Conservation (phyloP, 805 yeast genomes). For the Saturnispora sekii region DNA sequence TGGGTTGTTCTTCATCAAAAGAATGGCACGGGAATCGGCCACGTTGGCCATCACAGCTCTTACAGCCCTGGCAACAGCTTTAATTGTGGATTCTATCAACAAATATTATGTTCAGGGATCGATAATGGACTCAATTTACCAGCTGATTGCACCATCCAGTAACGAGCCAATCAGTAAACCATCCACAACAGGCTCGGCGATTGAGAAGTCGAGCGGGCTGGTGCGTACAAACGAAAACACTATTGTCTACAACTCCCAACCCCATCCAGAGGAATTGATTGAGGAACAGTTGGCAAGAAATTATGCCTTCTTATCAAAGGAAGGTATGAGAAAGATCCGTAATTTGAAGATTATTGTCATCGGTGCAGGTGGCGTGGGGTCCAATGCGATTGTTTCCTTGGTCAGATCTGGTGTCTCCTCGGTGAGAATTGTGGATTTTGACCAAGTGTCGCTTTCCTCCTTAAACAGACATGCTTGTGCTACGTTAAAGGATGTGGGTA, state of each 20-base stretch:
- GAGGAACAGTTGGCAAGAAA: slow-evolving; percentile 91
- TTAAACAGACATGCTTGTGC: slow-evolving; percentile 95
- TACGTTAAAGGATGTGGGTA: slow-evolving; percentile 83
- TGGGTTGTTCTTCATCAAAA: not conserved
- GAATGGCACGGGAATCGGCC: not conserved
- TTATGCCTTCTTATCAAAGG: slow-evolving; percentile 82
- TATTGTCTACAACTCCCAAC: slow-evolving; percentile 6
- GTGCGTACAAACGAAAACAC: slow-evolving; percentile 11
- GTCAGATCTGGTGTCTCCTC: slow-evolving; percentile 83
- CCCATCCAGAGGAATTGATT: slow-evolving; percentile 56
- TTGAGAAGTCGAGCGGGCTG: not conserved
- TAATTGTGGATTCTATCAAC: slow-evolving; percentile 3
- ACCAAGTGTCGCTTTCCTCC: slow-evolving; percentile 88
- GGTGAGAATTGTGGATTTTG: slow-evolving; percentile 81
- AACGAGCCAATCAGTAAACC: not conserved
- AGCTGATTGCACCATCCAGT: not conserved
- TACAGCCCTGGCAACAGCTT: slow-evolving; percentile 1
- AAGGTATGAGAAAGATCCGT: slow-evolving; percentile 69
- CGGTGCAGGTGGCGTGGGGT: slow-evolving; percentile 98
- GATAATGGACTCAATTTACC: slow-evolving; percentile 1
- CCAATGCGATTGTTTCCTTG: slow-evolving; percentile 89
- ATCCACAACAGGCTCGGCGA: slow-evolving; percentile 1
- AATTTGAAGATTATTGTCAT: slow-evolving; percentile 63
- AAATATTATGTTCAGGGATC: not conserved
- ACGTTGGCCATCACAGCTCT: not conserved